Base-by-base conservation (phyloP, 306 rosid species). In the Prunus mume region DNA sequence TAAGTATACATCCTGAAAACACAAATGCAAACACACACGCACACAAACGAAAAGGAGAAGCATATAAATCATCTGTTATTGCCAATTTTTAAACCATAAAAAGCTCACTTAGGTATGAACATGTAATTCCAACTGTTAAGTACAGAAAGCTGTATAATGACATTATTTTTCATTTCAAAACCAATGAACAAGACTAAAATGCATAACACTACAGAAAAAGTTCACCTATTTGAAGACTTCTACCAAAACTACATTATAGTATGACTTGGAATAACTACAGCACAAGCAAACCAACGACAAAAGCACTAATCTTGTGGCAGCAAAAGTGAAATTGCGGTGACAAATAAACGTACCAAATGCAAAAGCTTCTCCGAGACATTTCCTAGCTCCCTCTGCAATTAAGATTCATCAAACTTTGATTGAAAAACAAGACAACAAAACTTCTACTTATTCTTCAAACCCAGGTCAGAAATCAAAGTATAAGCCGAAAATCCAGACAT, bases 311-410 rank as follows among this genome's bases (percentile, higher is more conserved):
- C 15, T 25, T 46, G 24, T 25, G 8, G 6, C 11, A 43, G n/a
- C 3, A 13, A 38, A 22, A 63, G 46, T 51, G 65, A 76, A 50
- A 13, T 28, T 8, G 11, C 30, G 50, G 64, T 25, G 12, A 24
- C 55, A 54, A 65, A 46, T 18, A 55, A 66, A 58, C 93, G 77
- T 88, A 93, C 97, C 89, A 81, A 71, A 76, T 86, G 64, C 25
- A 65, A 74, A 62, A 90, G 86, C 73, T 90, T 85, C 86, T 90
- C 80, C 14, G 86, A 84, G 13, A 87, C 87, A 43, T 66, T 71
- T 45, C 83, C 93, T 72, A 90, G 91, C 93, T 91, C 96, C 87
- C 75, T 86, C 94, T 94, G 94, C 72, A 77, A 72, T 69, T 75
- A 61, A 66, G 84, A 62, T 58, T 73, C 79, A 88, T 68, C 76